Evolutionary conservation across 768 basidiomycete species (phyloP).

Genomic region (Pleurotus djamor): DNA sequence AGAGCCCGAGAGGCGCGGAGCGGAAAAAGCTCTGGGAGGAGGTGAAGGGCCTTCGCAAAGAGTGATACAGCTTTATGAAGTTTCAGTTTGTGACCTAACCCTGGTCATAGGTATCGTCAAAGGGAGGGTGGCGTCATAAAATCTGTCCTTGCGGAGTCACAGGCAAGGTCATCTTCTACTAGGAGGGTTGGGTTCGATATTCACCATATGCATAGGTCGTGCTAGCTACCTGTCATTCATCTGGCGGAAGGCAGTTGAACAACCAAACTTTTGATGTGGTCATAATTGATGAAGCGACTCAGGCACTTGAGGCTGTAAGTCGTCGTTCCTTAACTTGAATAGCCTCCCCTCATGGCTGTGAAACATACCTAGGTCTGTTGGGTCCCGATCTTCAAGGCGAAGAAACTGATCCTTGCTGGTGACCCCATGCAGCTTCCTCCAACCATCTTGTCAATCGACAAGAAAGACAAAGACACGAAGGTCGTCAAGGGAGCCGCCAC

Average conservation of each 20-base stretch:
- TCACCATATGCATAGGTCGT: slow-evolving; percentile 57
- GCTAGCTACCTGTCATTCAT: slow-evolving; percentile 91
- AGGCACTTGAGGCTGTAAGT: slow-evolving; percentile 89
- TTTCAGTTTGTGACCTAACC: slow-evolving; percentile 1
- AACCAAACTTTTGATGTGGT: slow-evolving; percentile 86
- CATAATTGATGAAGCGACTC: slow-evolving; percentile 97
- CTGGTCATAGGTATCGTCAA: slow-evolving; percentile 68
- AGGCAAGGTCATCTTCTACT: slow-evolving; percentile 38
- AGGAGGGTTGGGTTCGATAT: neutral
- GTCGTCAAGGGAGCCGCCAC: slow-evolving; percentile 9
- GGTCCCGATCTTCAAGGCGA: slow-evolving; percentile 92
- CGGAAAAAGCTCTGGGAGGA: slow-evolving; percentile 87
- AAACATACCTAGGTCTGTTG: slow-evolving; percentile 68
- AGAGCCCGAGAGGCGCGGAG: slow-evolving; percentile 66
- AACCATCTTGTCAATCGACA: slow-evolving; percentile 74
- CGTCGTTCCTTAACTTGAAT: neutral
- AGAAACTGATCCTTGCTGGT: slow-evolving; percentile 88
- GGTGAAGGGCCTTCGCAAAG: slow-evolving; percentile 83
- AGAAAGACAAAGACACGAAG: slow-evolving; percentile 27
- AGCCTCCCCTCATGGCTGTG: neutral
- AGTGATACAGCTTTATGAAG: slow-evolving; percentile 48
- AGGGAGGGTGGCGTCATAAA: slow-evolving; percentile 84
- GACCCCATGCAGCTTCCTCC: slow-evolving; percentile 97
- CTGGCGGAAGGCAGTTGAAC: slow-evolving; percentile 80
- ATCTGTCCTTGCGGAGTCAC: slow-evolving; percentile 76